phyloP scores from a whole-genome alignment of 257 asterid genomes.

The Nicotiana tomentosiformis region DNA sequence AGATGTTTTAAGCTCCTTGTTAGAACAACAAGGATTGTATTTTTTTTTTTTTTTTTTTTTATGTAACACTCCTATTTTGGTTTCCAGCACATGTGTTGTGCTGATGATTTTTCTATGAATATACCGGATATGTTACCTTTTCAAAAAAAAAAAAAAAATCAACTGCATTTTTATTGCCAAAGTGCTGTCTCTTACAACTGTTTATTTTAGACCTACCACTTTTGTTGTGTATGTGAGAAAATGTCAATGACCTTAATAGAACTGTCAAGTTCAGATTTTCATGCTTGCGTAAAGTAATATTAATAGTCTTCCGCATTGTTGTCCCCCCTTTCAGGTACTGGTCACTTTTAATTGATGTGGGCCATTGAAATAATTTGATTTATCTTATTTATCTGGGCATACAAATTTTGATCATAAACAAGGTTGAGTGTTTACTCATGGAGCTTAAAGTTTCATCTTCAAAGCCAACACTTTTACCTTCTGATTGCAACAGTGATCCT shows the following conservation, averaged over 20 bases:
- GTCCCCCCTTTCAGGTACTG: conserved; percentile 14
- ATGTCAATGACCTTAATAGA: background rate
- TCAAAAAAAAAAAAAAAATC: background rate
- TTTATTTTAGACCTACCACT: background rate
- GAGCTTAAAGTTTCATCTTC: conserved; percentile 69
- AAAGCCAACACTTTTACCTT: conserved; percentile 53
- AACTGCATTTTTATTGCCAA: too few relatives aligned
- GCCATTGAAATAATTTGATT: conserved; percentile 7
- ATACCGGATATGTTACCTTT: too few relatives aligned
- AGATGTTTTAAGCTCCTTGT: too few relatives aligned
- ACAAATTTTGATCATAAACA: background rate
- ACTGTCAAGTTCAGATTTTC: background rate
- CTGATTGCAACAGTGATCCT: conserved; percentile 58
- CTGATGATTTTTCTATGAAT: background rate
- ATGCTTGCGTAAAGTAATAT: background rate
- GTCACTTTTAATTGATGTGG: background rate
- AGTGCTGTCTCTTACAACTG: background rate
- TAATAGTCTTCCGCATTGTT: background rate
- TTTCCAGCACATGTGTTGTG: too few relatives aligned
- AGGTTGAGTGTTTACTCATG: conserved; percentile 30
- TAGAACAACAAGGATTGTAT: too few relatives aligned
- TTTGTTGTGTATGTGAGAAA: background rate
- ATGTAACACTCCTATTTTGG: too few relatives aligned
- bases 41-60: background rate
- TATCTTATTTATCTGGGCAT: conserved; percentile 8